Evolutionary conservation across 176 grass and related monocot species (phyloP), one percentile per base, ranked within the genome.

Genomic region (Tillandsia leiboldiana): DNA sequence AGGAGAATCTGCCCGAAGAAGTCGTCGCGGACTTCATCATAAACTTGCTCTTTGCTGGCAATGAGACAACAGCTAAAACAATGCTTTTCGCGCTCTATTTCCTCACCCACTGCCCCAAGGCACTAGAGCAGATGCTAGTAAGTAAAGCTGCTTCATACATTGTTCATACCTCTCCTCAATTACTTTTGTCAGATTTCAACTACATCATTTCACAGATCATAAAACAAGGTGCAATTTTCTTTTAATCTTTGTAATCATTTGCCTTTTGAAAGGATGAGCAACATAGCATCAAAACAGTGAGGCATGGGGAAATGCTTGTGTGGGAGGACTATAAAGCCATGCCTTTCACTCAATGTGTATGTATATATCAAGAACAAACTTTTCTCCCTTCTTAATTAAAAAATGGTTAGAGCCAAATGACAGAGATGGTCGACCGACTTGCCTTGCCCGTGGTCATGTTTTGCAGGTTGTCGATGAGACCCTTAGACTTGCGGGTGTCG

Each of bases 21-120:
- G 67, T 70, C 10, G 22, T 23, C 15, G 48, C 67, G 1, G 67
- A 70, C 20, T 70, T 70, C 49, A 70, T 70, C 1, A 70, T 70
- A 24, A 70, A 52, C 48, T 20, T 70, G 12, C 49, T 70, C n/a
- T 70, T 70, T 70, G 67, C 67, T 50, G 67, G 67, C 22, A 70
- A 70, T 51, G 67, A 70, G 67, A 70, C 67, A 13, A 70, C 67
- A 26, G 67, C 67, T 70, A 70, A 70, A 70, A 70, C 67, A 70
- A 70, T 70, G 67, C 67, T 70, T 20, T 70, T 70, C 51, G 67
- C 67, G 50, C 3, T 70, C 48, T 70, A 52, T 70, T 70, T 70
- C 67, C 67, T 70, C 8, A 70, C 67, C 12, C 67, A 70, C 49
- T 52, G 67, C 48, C 67, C 67, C 17, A 14, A 52, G 48, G 67